phyloP scores from a whole-genome alignment of 805 yeast species.

The Candida ficus region DNA sequence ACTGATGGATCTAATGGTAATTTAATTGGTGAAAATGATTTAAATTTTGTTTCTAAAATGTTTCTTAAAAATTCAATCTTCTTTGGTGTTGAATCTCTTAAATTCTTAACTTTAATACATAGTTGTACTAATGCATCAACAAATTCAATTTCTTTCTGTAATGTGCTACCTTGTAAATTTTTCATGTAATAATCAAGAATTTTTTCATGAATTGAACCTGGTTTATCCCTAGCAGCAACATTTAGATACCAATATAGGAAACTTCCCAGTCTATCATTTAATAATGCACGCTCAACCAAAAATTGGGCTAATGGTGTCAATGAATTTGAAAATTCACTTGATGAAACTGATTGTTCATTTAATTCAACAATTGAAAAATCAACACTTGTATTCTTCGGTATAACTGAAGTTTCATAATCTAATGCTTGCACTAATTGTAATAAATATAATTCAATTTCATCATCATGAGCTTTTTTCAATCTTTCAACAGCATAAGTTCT shows the following conservation, averaged over 20 bases:
- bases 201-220: constrained; percentile 37
- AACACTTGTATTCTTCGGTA: constrained; percentile 15
- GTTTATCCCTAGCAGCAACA: constrained; percentile 77
- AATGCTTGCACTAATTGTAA: constrained; percentile 90
- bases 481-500: constrained; percentile 87
- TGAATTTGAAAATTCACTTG: constrained; percentile 18
- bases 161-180: constrained; percentile 24
- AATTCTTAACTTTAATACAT: constrained; percentile 56
- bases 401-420: constrained; percentile 53
- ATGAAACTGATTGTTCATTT: constrained; percentile 22
- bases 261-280: constrained; percentile 66
- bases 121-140: constrained; percentile 60
- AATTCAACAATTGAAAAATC: constrained; percentile 36
- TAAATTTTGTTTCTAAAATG: constrained; percentile 32
- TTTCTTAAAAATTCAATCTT: constrained; percentile 65
- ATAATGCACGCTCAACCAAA: constrained; percentile 63
- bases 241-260: constrained; percentile 88
- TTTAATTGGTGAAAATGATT: constrained; percentile 51
- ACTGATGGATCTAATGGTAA: constrained; percentile 83
- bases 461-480: constrained; percentile 69
- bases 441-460: constrained; percentile 73
- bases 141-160: constrained; percentile 62
- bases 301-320: constrained; percentile 69
- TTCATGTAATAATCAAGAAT: constrained; percentile 42
- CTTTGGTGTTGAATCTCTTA: constrained; percentile 72